These are phyloP conservation scores for Hypoxylon rickii DNA, from an alignment of 495 filamentous ascomycete species.

Conservation along the genomic window DNA sequence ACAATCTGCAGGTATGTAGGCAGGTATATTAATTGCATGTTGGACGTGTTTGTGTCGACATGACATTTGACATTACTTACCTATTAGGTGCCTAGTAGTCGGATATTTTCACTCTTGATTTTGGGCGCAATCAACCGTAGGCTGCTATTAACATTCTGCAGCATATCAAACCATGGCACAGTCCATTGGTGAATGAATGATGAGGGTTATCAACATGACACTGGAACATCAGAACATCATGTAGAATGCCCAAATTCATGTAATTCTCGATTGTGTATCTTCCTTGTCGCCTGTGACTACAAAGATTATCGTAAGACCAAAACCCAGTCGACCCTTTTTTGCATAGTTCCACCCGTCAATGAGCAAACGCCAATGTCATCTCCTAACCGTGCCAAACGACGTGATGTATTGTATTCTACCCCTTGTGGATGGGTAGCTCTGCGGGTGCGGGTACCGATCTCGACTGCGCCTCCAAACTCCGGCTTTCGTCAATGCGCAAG, in stretches of 20 bases:
- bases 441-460: slow-evolving; percentile 17
- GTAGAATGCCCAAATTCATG: background rate
- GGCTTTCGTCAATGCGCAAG: slow-evolving; percentile 16
- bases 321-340: slow-evolving; percentile 24
- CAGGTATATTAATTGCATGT: too few species aligned
- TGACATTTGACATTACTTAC: too few species aligned
- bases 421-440: background rate
- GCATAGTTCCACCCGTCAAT: slow-evolving; percentile 28
- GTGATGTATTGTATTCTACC: slow-evolving; percentile 12
- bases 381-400: slow-evolving; percentile 29
- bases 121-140: too few species aligned
- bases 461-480: slow-evolving; percentile 33
- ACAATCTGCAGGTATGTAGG: too few species aligned
- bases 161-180: too few species aligned
- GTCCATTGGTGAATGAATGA: too few species aligned
- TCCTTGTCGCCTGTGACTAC: slow-evolving; percentile 14
- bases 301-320: slow-evolving; percentile 24
- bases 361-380: slow-evolving; percentile 40
- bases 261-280: slow-evolving; percentile 1
- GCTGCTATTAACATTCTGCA: too few species aligned
- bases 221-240: background rate
- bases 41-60: too few species aligned
- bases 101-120: too few species aligned
- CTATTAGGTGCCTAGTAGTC: too few species aligned
- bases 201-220: too few species aligned